A percentile compares a stretch with the other conserved stretches of the same genome.
phyloP scores from a whole-genome alignment of 225 moss, liverwort and hornwort species.

The Antitrichia curtipendula region DNA sequence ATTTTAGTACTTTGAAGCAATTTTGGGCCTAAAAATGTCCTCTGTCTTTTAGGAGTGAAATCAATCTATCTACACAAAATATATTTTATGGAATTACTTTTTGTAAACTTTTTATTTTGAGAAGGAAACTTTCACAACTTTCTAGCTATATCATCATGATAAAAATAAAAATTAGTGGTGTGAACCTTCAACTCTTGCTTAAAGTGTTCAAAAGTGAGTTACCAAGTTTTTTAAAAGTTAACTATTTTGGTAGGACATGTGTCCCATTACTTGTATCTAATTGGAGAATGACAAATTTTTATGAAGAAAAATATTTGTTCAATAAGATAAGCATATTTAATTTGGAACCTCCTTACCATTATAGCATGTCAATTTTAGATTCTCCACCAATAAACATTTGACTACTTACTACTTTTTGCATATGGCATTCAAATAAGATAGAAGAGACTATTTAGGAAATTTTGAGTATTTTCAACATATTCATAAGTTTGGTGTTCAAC shows the following conservation, averaged over 20 bases:
- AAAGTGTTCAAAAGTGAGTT: background rate
- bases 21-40: no score
- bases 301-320: no score
- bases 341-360: background rate
- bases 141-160: background rate
- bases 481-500: background rate
- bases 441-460: background rate
- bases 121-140: background rate
- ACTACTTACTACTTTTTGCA: fast-evolving
- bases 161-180: background rate
- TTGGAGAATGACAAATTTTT: background rate
- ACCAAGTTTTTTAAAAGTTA: background rate
- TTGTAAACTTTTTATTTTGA: background rate
- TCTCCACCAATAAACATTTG: background rate
- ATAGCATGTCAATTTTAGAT: background rate
- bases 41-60: no score
- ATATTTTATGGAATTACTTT: background rate
- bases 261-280: background rate
- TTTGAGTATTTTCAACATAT: background rate
- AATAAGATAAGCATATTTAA: background rate
- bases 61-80: background rate
- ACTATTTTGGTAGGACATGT: background rate
- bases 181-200: background rate
- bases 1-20: no score
- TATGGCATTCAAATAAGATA: background rate